Conservation (phyloP, 140 eudicot species). For the Oenanthe javanica region DNA sequence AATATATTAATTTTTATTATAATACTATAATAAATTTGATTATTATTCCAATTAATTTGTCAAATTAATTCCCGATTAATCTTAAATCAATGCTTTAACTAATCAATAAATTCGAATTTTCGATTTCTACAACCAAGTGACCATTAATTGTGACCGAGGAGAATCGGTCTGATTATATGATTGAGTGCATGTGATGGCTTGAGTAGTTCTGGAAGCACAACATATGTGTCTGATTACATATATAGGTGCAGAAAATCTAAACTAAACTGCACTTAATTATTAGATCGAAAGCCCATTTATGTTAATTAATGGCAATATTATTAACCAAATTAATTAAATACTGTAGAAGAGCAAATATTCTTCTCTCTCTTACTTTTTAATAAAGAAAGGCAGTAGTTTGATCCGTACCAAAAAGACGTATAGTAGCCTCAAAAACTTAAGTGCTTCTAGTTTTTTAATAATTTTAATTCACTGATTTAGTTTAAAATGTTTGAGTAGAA, state of each 20-base stretch:
- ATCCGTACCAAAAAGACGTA: slow-evolving; percentile 3
- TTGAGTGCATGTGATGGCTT: neutral
- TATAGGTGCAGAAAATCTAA: neutral
- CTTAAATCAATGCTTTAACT: too few species aligned
- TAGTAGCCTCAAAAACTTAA: neutral
- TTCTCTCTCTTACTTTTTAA: neutral
- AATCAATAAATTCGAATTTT: too few species aligned
- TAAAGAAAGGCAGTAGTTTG: slow-evolving; percentile 13
- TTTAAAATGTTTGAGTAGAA: too few species aligned
- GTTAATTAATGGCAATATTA: neutral
- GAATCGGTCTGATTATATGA: neutral
- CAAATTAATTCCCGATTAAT: too few species aligned
- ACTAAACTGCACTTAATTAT: neutral
- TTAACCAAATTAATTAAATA: neutral
- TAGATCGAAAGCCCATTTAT: neutral
- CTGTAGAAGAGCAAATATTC: neutral
- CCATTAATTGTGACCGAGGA: neutral
- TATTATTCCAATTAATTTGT: too few species aligned
- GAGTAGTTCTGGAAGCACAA: too few species aligned
- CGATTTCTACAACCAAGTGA: too few species aligned
- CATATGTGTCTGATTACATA: neutral
- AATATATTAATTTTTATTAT: too few species aligned
- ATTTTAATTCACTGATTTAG: too few species aligned
- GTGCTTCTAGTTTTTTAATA: neutral
- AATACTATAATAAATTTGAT: too few species aligned